Percentiles rank a stretch among this genome's conserved stretches.
phyloP scores from a whole-genome alignment of 441 rosid genomes.

The Isatis lusitanica region DNA sequence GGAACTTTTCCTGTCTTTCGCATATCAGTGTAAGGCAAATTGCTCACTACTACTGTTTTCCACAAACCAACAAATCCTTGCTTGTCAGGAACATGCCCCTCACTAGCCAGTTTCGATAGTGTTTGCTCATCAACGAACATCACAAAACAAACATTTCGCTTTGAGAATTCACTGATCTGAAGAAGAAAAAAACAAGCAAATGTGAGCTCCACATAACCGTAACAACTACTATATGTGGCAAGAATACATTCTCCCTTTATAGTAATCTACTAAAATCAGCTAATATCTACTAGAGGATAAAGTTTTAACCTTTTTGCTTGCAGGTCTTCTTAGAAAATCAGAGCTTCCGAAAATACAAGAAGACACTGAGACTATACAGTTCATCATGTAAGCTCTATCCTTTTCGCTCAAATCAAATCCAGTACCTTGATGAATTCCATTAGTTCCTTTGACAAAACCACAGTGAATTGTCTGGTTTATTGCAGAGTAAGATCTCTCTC shows the following conservation, averaged over 20 bases:
- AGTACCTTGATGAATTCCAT: constrained; percentile 46
- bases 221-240: not conserved
- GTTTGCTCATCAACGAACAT: constrained; percentile 73
- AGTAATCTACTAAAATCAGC: not conserved
- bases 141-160: constrained; percentile 64
- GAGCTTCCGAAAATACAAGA: constrained; percentile 95
- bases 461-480: constrained; percentile 71
- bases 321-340: constrained; percentile 87
- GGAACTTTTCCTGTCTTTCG: constrained; percentile 76
- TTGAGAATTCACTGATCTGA: constrained; percentile 70
- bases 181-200: constrained; percentile 31
- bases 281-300: constrained; percentile 4
- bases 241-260: not conserved
- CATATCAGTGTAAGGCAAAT: constrained; percentile 61
- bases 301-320: constrained; percentile 57
- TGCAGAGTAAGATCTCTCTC: constrained; percentile 70
- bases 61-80: constrained; percentile 62
- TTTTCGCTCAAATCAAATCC: constrained; percentile 68
- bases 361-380: constrained; percentile 70
- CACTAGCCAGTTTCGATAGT: constrained; percentile 48
- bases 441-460: constrained; percentile 72
- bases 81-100: constrained; percentile 61
- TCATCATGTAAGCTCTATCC: constrained; percentile 71
- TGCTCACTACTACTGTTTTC: constrained; percentile 59
- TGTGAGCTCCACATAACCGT: constrained; percentile 4